Evolutionary conservation across 2,329 filamentous ascomycete species (phyloP).

Genomic region (Periconia sp.): DNA sequence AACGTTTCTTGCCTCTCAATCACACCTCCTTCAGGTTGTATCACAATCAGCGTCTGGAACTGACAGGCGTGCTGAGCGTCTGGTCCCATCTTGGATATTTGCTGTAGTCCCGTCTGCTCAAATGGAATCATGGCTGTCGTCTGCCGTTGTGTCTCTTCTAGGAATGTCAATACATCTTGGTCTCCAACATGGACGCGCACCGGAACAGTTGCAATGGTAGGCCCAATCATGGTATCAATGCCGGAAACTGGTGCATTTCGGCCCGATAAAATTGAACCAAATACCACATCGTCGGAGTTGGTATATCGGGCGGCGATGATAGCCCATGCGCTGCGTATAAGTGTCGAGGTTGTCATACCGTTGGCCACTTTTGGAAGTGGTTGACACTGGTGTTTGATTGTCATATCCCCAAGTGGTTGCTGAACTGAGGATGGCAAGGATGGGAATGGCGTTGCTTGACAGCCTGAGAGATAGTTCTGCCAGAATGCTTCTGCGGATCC

Average conservation of each 20-base stretch:
- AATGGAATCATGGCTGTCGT: not conserved
- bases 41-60: not conserved
- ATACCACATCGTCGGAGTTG: conserved; percentile 36
- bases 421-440: not conserved
- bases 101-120: not conserved
- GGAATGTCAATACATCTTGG: not conserved
- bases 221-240: conserved; percentile 44
- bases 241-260: conserved; percentile 40
- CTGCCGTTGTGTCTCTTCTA: not conserved
- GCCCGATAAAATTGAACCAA: conserved; percentile 42
- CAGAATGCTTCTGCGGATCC: not conserved
- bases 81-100: not conserved
- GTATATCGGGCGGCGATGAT: conserved; percentile 24
- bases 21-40: not conserved
- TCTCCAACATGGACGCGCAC: not conserved
- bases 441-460: not conserved
- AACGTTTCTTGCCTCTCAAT: accelerated
- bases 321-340: conserved; percentile 32
- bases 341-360: not conserved
- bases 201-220: conserved; percentile 45
- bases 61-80: not conserved
- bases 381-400: not conserved
- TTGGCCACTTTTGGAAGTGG: not conserved
- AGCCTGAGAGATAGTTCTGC: not conserved
- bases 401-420: not conserved